phyloP scores from a whole-genome alignment of 257 asterid genomes.

The Nicotiana tabacum region DNA sequence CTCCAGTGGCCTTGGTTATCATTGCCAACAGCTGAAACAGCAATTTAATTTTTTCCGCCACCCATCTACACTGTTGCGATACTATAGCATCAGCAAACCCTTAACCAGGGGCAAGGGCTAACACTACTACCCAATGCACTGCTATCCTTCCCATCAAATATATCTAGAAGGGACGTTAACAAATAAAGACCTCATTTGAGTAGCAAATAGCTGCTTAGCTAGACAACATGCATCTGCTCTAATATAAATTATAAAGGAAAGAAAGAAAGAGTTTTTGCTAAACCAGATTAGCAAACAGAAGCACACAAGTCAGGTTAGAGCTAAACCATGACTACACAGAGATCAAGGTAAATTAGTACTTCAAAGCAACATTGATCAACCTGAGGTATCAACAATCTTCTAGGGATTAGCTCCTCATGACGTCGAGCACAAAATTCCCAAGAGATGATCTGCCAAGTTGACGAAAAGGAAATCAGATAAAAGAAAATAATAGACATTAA shows the following conservation, averaged over 20 bases:
- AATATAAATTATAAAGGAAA: background rate
- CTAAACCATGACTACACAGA: background rate
- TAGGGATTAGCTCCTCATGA: constrained; percentile 94
- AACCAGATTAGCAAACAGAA: background rate
- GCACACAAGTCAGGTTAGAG: background rate
- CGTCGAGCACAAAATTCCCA: constrained; percentile 99
- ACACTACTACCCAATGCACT: no score
- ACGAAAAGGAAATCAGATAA: background rate
- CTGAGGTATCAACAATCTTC: constrained; percentile 91
- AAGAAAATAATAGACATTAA: background rate
- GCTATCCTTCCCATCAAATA: background rate
- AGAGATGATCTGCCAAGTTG: constrained; percentile 63
- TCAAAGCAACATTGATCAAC: constrained; percentile 23
- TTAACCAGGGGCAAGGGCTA: no score
- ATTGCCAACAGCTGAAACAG: no score
- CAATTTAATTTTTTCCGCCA: no score
- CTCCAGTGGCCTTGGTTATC: no score
- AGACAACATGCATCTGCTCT: background rate
- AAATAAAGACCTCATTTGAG: background rate
- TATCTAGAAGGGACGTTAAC: background rate
- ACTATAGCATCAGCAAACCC: no score
- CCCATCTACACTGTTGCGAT: no score
- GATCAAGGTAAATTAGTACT: background rate
- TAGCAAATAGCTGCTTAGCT: background rate
- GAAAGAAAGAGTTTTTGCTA: background rate